A percentile compares a stretch with the other conserved stretches of the same genome.
Evolutionary conservation across 1,139 yeast genomes (phyloP).

Genomic region (Ogataea hybrid): DNA sequence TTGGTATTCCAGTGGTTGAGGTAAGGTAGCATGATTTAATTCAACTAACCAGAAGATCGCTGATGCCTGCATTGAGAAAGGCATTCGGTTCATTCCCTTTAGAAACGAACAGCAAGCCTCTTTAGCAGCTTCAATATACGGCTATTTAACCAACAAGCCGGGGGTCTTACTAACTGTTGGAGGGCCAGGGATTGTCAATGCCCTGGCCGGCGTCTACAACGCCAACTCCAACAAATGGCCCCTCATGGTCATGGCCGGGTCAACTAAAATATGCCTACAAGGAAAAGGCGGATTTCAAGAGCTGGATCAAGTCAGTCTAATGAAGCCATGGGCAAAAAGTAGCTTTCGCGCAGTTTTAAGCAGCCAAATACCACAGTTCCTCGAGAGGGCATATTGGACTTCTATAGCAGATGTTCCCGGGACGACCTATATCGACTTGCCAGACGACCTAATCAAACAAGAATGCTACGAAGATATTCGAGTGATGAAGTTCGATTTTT

Average conservation of each 20-base stretch:
- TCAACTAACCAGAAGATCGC: conserved; percentile 32
- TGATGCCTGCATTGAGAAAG: conserved; percentile 51
- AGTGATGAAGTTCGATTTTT: background rate
- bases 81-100: conserved; percentile 54
- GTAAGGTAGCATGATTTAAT: conserved; percentile 25
- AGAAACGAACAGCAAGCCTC: conserved; percentile 71
- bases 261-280: conserved; percentile 45
- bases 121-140: conserved; percentile 67
- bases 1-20: conserved; percentile 69
- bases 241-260: conserved; percentile 58
- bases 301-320: conserved; percentile 53
- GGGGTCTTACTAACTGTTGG: conserved; percentile 68
- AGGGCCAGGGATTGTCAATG: conserved; percentile 68
- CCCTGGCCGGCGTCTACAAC: conserved; percentile 61
- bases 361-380: no score
- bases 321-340: no score
- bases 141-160: conserved; percentile 58
- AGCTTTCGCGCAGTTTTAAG: no score
- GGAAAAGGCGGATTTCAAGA: conserved; percentile 67
- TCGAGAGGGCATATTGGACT: no score
- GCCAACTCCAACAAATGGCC: conserved; percentile 61
- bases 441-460: conserved; percentile 52
- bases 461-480: background rate
- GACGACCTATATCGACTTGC: conserved; percentile 58
- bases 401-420: no score